Evolutionary conservation across 495 filamentous ascomycete species (phyloP).

Genomic region (Penicillium paradoxum): DNA sequence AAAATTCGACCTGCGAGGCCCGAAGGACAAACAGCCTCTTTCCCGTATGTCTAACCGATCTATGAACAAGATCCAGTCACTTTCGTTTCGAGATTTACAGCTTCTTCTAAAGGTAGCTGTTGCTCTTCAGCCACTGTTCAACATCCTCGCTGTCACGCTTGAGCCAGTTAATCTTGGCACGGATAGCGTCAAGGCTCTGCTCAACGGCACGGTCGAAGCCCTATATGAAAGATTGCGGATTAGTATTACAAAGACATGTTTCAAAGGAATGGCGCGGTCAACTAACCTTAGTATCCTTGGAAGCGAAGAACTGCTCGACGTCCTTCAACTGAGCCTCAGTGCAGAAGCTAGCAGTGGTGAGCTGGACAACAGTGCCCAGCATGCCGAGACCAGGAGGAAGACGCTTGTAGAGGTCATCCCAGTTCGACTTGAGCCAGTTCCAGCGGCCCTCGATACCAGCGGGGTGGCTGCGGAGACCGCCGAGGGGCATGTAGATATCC

Average conservation of each 20-base stretch:
- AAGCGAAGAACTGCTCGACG: slow-evolving; percentile 74
- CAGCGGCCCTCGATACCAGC: slow-evolving; percentile 79
- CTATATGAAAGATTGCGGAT: slow-evolving; percentile 23
- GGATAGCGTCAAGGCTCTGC: slow-evolving; percentile 57
- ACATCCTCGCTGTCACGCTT: slow-evolving; percentile 59
- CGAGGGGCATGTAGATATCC: slow-evolving; percentile 86
- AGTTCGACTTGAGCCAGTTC: slow-evolving; percentile 80
- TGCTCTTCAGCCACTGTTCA: slow-evolving; percentile 53
- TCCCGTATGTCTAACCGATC: background rate
- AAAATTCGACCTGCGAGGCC: background rate
- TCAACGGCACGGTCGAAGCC: slow-evolving; percentile 56
- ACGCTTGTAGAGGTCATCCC: slow-evolving; percentile 72
- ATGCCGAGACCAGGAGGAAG: slow-evolving; percentile 74
- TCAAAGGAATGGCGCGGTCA: background rate
- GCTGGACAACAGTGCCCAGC: slow-evolving; percentile 77
- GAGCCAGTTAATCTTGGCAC: slow-evolving; percentile 58
- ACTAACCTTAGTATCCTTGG: slow-evolving; percentile 70
- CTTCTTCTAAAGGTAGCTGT: slow-evolving; percentile 49
- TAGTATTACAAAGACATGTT: slow-evolving; percentile 5
- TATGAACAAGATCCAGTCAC: background rate
- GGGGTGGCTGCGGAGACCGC: slow-evolving; percentile 69
- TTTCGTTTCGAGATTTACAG: slow-evolving; percentile 21
- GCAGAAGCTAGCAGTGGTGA: slow-evolving; percentile 79
- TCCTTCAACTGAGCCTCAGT: slow-evolving; percentile 65
- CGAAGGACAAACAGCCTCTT: background rate